Evolutionary conservation across 129 eudicot species (phyloP), one percentile per base, ranked within the genome.

Genomic region (Centrapalus pauciflorus): DNA sequence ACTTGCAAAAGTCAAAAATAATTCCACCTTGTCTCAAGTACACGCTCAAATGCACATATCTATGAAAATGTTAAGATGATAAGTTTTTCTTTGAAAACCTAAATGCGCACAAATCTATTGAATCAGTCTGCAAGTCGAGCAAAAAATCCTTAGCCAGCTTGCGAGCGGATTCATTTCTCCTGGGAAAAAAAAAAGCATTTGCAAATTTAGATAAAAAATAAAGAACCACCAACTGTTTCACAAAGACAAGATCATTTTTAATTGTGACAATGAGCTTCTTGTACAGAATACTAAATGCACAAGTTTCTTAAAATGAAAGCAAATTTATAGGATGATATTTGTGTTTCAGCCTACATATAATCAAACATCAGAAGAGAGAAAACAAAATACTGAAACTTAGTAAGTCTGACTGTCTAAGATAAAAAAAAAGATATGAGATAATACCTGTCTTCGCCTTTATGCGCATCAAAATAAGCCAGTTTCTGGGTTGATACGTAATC

Each of bases 311-410:
- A 45, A 94, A 95, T 69, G 93, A 46, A 70, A 86, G 67, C 51
- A 94, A 78, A 71, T 89, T 94, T 50, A 97, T 89, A 25, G 99
- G 99, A 71, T 94, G 99, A 65, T 94, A 94, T 50, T 89, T 94
- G 71, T 94, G 91, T 81, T 82, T 94, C 83, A 94, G 80, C 99
- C 99, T 94, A 71, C 75, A 82, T 0, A 66, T 4, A 67, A n/a
- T 49, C 35, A 66, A 73, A 26, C 17, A 66, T 50, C 19, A 45
- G 41, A 75, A 71, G 10, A 13, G 38, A 74, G 21, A 46, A 48
- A 48, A 32, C 59, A n/a, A 51, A 49, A 6, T 17, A 64, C 13
- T 19, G 9, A 1, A 41, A 13, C 25, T 30, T 2, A 17, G n/a
- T n/a, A n/a, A n/a, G n/a, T n/a, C n/a, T n/a, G n/a, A n/a, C n/a